Conservation (phyloP, 306 rosid species). For the Potentilla sterilis region DNA sequence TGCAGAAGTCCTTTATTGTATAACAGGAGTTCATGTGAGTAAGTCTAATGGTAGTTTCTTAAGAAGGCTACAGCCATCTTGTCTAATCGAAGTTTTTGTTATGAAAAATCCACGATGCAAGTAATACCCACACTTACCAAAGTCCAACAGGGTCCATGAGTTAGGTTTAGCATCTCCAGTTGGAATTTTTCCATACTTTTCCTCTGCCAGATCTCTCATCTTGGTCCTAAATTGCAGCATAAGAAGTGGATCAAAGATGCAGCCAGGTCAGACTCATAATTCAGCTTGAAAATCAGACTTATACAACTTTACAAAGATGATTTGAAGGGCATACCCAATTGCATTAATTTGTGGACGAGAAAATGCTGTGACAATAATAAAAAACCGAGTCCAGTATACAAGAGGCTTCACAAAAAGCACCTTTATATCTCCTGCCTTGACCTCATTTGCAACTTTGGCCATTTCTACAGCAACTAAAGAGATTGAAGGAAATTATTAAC, state of each 20-base stretch:
- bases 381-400: constrained; percentile 94
- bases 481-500: constrained; percentile 20
- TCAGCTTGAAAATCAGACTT: constrained; percentile 13
- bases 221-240: constrained; percentile 55
- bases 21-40: neutral
- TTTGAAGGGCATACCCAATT: constrained; percentile 47
- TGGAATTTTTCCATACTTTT: constrained; percentile 74
- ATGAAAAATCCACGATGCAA: neutral
- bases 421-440: constrained; percentile 85
- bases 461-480: constrained; percentile 79
- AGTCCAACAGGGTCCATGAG: constrained; percentile 92
- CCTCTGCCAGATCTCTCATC: constrained; percentile 86
- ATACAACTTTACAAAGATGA: constrained; percentile 11
- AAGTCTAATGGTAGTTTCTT: neutral
- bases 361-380: constrained; percentile 84
- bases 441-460: constrained; percentile 90
- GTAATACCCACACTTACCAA: constrained; percentile 44
- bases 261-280: constrained; percentile 17
- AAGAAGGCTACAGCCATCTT: constrained; percentile 1
- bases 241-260: constrained; percentile 4
- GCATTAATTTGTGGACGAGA: constrained; percentile 96
- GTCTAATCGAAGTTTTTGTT: neutral
- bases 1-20: neutral
- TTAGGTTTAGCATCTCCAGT: constrained; percentile 82
- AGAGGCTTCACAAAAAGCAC: constrained; percentile 97